Conservation (phyloP, 2,329 filamentous ascomycete genomes). For the Stagonosporopsis cucurbitacearum region DNA sequence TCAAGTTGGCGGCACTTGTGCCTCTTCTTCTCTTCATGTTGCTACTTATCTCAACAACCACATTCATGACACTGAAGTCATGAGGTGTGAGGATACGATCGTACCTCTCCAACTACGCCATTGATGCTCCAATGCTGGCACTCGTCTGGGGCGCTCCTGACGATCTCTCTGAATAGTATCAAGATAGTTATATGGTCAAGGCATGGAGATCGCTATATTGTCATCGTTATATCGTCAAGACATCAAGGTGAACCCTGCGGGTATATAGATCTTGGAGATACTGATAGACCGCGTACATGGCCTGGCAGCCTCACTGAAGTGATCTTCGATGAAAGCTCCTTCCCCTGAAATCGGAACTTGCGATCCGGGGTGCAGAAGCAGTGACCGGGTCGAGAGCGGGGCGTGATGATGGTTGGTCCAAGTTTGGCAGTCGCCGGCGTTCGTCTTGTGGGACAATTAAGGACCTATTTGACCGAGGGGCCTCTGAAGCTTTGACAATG, state of each 20-base stretch:
- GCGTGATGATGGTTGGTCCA: background rate
- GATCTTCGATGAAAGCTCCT: background rate
- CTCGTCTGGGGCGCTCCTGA: background rate
- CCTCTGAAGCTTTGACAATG: background rate
- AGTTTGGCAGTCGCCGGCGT: background rate
- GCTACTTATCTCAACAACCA: background rate
- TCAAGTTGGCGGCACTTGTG: no score
- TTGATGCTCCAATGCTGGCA: background rate
- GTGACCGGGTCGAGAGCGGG: conserved; percentile 3
- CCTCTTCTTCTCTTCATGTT: background rate
- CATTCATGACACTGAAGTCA: no score
- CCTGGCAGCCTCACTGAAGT: conserved; percentile 1
- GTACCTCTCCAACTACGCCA: background rate
- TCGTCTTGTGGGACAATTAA: background rate
- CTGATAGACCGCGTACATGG: background rate
- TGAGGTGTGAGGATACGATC: no score
- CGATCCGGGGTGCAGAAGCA: conserved; percentile 3
- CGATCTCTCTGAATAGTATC: background rate
- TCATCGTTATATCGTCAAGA: background rate
- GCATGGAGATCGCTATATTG: background rate
- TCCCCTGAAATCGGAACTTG: conserved; percentile 1
- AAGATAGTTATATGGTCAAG: conserved; percentile 1
- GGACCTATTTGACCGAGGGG: conserved; percentile 8
- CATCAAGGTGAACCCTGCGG: background rate
- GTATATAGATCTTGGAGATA: background rate